Base-by-base conservation (phyloP, 345 rosid genomes). In the Excoecaria agallocha region DNA sequence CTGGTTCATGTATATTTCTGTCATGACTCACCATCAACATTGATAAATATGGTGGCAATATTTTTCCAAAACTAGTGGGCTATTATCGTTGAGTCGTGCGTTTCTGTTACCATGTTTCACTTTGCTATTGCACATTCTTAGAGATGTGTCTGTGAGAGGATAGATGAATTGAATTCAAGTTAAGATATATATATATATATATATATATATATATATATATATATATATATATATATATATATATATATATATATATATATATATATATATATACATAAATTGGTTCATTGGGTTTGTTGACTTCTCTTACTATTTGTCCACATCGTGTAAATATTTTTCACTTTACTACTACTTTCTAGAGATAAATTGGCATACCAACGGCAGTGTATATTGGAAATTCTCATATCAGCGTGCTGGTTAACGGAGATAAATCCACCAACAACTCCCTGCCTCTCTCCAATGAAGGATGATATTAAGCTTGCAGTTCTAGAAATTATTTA, bases 1-100 rank as follows among this genome's bases (percentile, higher is more conserved):
- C 63, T 59, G 72, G 58, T 59, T 74, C 74, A 54, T 69, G 52
- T 68, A 54, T 68, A 68, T 45, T 74, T 55, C 37, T 54, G 81
- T 12, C 65, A 51, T 59, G 68, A 77, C 58, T 72, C 73, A 49
- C 69, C 43, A 46, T 43, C n/a, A 50, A 43, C 57, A 60, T 51
- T 52, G 63, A 61, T 68, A 51, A 30, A 30, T 22, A 58, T 35
- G 73, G 50, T 43, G n/a, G 22, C 68, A 37, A 17, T 58, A 11
- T 57, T 6, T 66, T 43, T 37, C 48, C 46, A 15, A 60, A 48
- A 58, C 9, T n/a, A 43, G 61, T 16, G 43, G 24, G n/a, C 59
- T 15, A 38, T 64, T 66, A 16, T 55, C 51, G 20, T 50, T 3
- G 60, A n/a, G 39, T 38, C 30, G 55, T 19, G 6, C 45, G 55